Conservation (phyloP, 805 yeast genomes). For the Ogataea haglerorum region DNA sequence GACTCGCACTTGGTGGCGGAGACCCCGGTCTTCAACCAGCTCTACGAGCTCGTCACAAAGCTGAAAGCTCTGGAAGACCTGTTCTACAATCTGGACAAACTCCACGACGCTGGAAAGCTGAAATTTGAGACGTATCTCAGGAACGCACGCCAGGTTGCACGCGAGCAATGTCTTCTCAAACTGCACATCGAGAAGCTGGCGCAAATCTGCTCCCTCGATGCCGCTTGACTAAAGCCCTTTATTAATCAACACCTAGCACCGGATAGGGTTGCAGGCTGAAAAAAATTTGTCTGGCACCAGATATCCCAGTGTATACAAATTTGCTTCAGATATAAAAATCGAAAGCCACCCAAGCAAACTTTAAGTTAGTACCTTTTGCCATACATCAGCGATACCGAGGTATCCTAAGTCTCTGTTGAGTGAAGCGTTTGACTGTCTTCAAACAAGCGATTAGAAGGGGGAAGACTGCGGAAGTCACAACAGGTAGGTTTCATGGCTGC, state of each 20-base stretch:
- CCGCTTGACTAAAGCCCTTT: not conserved
- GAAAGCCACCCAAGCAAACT: not conserved
- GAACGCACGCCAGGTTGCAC: slow-evolving; percentile 48
- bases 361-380: not conserved
- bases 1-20: slow-evolving; percentile 49
- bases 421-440: slow-evolving; percentile 4
- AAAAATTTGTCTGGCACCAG: slow-evolving; percentile 5
- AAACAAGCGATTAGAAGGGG: not conserved
- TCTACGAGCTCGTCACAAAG: slow-evolving; percentile 60
- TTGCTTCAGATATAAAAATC: slow-evolving; percentile 3
- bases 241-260: slow-evolving; percentile 8
- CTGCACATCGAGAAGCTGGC: slow-evolving; percentile 40
- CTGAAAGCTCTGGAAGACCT: slow-evolving; percentile 74
- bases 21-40: slow-evolving; percentile 53
- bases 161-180: slow-evolving; percentile 59
- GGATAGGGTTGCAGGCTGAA: slow-evolving; percentile 1
- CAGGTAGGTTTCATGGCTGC: slow-evolving; percentile 4
- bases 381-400: slow-evolving; percentile 1
- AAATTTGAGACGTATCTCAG: slow-evolving; percentile 41
- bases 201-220: slow-evolving; percentile 19
- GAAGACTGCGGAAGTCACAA: not conserved
- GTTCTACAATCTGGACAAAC: slow-evolving; percentile 51
- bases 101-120: slow-evolving; percentile 48
- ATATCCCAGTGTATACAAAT: not conserved
- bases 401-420: slow-evolving; percentile 2